Base-by-base conservation (phyloP, 352 stramenopile genomes). In the Pythium myriotylum region DNA sequence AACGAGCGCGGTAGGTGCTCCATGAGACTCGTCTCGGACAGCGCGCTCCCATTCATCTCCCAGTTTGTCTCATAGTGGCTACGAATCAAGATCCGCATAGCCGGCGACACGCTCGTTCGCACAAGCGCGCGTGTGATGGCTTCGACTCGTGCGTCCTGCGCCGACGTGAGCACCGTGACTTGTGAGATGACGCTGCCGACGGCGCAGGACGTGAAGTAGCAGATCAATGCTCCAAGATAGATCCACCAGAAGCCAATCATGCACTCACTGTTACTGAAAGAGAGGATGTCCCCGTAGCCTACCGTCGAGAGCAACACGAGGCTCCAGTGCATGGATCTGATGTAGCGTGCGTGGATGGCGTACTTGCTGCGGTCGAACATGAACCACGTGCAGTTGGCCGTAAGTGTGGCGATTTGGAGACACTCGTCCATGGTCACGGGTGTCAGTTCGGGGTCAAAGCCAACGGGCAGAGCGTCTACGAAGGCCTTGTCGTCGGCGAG, bases 41-140 rank as follows among this genome's bases (percentile, higher is more conserved):
- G 50, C 0, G 72, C 75, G 16, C 78, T 89, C 17, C 82, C 79
- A 26, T 88, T 91, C 29, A 91, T 60, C 37, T 84, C 84, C 82
- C 82, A 91, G 59, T 88, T 91, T 27, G 77, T 79, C 58, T 87
- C 70, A 52, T 88, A 91, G 53, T 87, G 86, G 26, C 69, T 79
- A 2, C 82, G 76, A 16, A 91, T 67, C 43, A 71, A 71, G n/a
- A 68, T 62, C 14, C 84, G 81, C 9, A 74, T 83, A 6, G 42
- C 19, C 16, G 76, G 63, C 0, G 77, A 82, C 2, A 89, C 76
- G 4, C 66, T 73, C 0, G 65, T 53, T 48, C 64, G 65, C 37
- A 84, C 73, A 7, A 91, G 67, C 1, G 79, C 62, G 3, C 84
- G 68, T n/a, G 86, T 91, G 42, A 89, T 82, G 13, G 73, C 65